Evolutionary conservation across 2,329 filamentous ascomycete genomes (phyloP), one percentile per base, ranked within the genome.

Genomic region (Colletotrichum theobromicola): DNA sequence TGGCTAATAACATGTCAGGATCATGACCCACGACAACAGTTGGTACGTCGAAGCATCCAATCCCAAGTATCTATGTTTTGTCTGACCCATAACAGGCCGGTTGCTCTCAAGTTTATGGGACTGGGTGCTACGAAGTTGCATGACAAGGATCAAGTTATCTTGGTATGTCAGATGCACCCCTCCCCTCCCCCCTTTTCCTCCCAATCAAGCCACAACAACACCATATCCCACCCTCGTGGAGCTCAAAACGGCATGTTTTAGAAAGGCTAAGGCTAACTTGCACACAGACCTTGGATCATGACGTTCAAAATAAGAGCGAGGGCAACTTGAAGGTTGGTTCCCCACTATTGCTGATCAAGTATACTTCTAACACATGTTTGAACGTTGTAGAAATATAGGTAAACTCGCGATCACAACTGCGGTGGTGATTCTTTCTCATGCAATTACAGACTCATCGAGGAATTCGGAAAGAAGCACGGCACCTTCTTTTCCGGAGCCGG

Each of bases 401-500:
- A 46, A 46, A 21, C 42, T 46, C 10, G 10, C 1, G 0, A 21
- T 2, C 1, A 1, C n/a, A 46, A 0, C 10, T 2, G 0, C 42
- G 21, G 42, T 46, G 10, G 1, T 21, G 2, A 2, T 0, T 46
- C 2, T 6, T 46, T 21, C 82, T 98, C 55, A 92, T 93, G 79
- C 98, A 98, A 81, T 98, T 98, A 98, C 83, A 81, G 83, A 18
- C 90, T 93, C 79, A 98, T 98, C 67, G 92, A 97, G 81, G 89
- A 92, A 76, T 98, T 98, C 84, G 96, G 95, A 2, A 88, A 89
- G 79, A 88, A 91, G 76, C 94, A 98, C 73, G 94, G 94, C 1
- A 88, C 92, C 72, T 95, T 96, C 81, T 98, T 93, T 79, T 92
- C 92, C 2, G 93, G 32, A 21, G 42, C 94, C 1, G 94, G 94